Evolutionary conservation across 768 basidiomycete species (phyloP), one percentile per base, ranked within the genome.

Genomic region (Suillus variegatus): DNA sequence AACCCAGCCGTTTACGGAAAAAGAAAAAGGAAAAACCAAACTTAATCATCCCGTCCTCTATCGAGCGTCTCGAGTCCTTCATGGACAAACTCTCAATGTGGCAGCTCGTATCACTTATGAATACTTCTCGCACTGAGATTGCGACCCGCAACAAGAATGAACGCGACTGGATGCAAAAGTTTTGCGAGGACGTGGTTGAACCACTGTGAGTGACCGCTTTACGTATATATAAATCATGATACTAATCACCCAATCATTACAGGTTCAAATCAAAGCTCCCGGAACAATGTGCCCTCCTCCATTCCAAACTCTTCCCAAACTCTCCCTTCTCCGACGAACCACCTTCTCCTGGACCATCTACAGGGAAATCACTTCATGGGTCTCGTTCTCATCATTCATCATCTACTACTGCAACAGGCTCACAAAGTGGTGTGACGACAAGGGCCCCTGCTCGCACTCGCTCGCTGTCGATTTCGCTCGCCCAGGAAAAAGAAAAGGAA

Each of bases 81-180:
- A 91, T 92, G 88, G 92, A 93, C 75, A 91, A 88, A 70, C 75
- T 94, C 8, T 90, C 88, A 4, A 87, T 84, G 77, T 92, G 91
- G 90, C 92, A 93, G 71, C 83, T 93, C 25, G 75, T 80, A 67
- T 67, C 66, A 4, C 71, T 74, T 41, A 73, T 89, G 64, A 76
- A 79, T 5, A 71, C 84, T 14, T 73, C 78, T 28, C 47, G 63
- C n/a, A 62, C 66, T 47, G 70, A 63, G 63, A 64, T 44, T 22
- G 72, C 60, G 58, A 41, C 25, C 18, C 70, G 62, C 32, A 57
- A 22, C 5, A 61, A 54, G 22, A 47, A 67, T 16, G 78, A 82
- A 44, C 78, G 80, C 2, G 92, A 94, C 69, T 93, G 92, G 92
- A 87, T 86, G 77, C 93, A 93, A 72, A 66, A 73, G 1, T 93